Base-by-base conservation (phyloP, 78 protist species). In the Emiliania huxleyi region DNA sequence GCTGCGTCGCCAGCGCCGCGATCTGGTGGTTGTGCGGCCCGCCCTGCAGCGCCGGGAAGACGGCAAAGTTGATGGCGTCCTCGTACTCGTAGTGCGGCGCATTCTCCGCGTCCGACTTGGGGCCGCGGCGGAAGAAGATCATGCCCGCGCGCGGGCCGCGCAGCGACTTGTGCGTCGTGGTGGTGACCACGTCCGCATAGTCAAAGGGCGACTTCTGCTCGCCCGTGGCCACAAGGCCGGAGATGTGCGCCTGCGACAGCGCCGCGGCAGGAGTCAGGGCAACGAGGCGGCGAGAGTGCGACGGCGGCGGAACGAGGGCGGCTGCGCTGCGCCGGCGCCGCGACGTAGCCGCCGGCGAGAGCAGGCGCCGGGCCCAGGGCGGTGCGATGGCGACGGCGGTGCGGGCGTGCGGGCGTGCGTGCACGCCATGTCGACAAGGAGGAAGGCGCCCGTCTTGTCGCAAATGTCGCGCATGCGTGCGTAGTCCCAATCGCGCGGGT, bases 81-180 rank as follows among this genome's bases (percentile, higher is more conserved):
- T 91, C 95, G 52, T 93, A 56, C 45, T 95, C 94, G 93, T 95
- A 92, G 29, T 71, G 12, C 46, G 87, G 73, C 71, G 23, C 42
- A 52, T 81, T 87, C 52, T 77, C 46, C 38, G 2, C 81, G 90
- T 38, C 81, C 37, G 81, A 29, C 43, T 18, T 4, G 25, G 42
- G 43, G 26, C 95, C 96, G 69, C 52, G 87, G 48, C 96, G 93
- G 97, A 18, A 96, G 96, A 97, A 97, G 92, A 98, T 96, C 95
- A 98, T 83, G 43, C 96, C 98, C 6, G 93, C 93, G 15, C 99
- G 90, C 56, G 91, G 79, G 35, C 94, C 94, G 3, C 97, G 93
- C 42, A 97, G 97, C 23, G 97, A 88, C 95, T 97, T 97, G 97
- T 98, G 99, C n/a, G 98, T 98, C 29, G 99, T 98, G 37, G 97